Conservation (phyloP, 331 rosid genomes). For the Erythrophleum ivorense region DNA sequence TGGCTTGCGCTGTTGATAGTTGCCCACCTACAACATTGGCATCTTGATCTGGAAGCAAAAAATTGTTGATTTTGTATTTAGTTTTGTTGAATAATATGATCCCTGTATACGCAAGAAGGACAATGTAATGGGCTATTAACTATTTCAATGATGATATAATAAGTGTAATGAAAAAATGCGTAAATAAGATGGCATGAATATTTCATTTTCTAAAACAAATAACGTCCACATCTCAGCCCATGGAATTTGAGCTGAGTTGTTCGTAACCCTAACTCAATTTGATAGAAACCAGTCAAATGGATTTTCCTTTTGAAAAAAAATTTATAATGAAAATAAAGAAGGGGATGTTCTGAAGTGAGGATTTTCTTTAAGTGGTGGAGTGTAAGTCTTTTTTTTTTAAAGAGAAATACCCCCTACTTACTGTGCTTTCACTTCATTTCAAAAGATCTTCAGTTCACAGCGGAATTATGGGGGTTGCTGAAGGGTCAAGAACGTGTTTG, state of each 20-base stretch:
- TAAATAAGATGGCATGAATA: background rate
- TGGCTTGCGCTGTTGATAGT: conserved; percentile 70
- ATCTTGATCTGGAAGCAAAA: conserved; percentile 42
- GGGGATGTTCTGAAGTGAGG: too few relatives aligned
- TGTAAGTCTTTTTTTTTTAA: too few relatives aligned
- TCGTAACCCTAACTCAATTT: too few relatives aligned
- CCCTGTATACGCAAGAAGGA: background rate
- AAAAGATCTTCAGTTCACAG: too few relatives aligned
- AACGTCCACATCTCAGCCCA: background rate
- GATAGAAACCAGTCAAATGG: background rate
- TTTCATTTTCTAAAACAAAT: background rate
- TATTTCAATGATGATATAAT: background rate
- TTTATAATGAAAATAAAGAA: too few relatives aligned
- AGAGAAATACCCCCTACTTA: too few relatives aligned
- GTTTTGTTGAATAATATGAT: conserved; percentile 38
- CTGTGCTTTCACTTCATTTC: too few relatives aligned
- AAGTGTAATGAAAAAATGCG: background rate
- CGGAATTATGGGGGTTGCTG: too few relatives aligned
- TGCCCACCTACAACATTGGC: conserved; percentile 69
- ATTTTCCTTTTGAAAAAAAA: background rate
- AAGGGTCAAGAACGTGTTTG: too few relatives aligned
- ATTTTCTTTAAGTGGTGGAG: too few relatives aligned
- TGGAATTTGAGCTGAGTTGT: background rate
- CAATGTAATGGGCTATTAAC: background rate
- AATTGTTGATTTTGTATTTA: conserved; percentile 19